Conservation (phyloP, 768 basidiomycete genomes). For the Lactarius trivialis region DNA sequence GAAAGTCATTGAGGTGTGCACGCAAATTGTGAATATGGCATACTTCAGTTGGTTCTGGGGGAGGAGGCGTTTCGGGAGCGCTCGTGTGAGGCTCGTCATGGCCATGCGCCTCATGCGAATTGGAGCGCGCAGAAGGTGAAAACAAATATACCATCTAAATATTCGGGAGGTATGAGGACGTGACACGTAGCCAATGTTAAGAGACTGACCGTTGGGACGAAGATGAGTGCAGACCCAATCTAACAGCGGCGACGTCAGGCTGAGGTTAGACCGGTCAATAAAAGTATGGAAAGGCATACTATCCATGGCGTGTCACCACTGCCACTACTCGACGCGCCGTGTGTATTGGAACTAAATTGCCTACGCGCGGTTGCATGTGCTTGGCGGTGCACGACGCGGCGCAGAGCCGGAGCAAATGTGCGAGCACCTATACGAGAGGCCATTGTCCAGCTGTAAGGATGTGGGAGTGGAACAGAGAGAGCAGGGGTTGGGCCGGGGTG, state of each 20-base stretch:
- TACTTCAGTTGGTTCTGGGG: conserved; percentile 6
- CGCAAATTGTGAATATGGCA: background rate
- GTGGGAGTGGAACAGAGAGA: background rate
- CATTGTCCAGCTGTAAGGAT: background rate
- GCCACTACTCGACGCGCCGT: conserved; percentile 2
- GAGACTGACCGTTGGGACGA: conserved; percentile 21
- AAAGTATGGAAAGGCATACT: background rate
- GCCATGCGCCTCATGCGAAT: conserved; percentile 37
- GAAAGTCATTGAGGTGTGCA: background rate
- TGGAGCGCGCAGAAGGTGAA: conserved; percentile 20
- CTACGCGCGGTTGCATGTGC: conserved; percentile 4
- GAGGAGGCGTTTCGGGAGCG: conserved; percentile 36
- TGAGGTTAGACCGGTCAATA: background rate
- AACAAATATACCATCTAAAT: conserved; percentile 18
- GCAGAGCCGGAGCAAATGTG: conserved; percentile 4
- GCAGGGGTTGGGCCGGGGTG: background rate
- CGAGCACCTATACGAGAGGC: conserved; percentile 13
- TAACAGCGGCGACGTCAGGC: background rate
- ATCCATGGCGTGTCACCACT: conserved; percentile 19
- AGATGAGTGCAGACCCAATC: conserved; percentile 21
- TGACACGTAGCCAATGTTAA: conserved; percentile 12
- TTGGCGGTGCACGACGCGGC: conserved; percentile 5
- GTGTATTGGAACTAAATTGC: conserved; percentile 15
- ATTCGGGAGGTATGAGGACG: conserved; percentile 27
- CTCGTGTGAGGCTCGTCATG: conserved; percentile 48